Evolutionary conservation across 805 yeast species (phyloP).

Genomic region (Schizosaccharomyces lindneri): DNA sequence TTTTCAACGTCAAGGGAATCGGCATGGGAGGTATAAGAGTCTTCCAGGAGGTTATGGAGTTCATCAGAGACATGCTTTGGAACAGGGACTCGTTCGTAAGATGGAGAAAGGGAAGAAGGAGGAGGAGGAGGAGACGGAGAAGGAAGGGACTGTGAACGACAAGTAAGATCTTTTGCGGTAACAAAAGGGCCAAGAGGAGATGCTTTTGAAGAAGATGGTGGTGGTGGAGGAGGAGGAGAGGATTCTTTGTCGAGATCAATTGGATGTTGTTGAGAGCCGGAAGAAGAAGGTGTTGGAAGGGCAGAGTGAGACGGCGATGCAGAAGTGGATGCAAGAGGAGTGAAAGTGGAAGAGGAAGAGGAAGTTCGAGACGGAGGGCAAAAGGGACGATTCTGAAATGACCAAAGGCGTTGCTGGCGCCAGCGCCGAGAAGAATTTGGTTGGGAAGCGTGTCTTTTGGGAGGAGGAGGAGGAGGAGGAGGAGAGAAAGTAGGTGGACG

Average conservation of each 20-base stretch:
- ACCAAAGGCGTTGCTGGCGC: background rate
- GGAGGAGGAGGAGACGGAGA: background rate
- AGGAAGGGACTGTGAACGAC: background rate
- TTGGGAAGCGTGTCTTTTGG: background rate
- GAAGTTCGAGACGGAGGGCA: constrained; percentile 9
- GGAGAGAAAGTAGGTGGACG: background rate
- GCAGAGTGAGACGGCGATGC: background rate
- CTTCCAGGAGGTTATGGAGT: background rate
- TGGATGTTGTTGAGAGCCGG: background rate
- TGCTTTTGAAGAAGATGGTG: background rate
- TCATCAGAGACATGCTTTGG: background rate
- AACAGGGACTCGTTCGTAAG: background rate
- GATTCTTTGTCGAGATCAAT: background rate
- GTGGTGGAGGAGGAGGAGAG: background rate
- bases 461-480: no score
- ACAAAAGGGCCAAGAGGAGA: background rate
- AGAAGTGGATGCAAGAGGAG: background rate
- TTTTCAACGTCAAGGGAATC: background rate
- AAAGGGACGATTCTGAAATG: background rate
- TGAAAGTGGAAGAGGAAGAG: background rate
- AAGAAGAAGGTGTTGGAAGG: background rate
- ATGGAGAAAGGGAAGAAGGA: background rate
- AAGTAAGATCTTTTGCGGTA: background rate
- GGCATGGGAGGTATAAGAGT: background rate
- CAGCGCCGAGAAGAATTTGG: background rate